These are phyloP conservation scores for Eustoma russellianum DNA, from an alignment of 257 asterid species.

Conservation along the genomic window DNA sequence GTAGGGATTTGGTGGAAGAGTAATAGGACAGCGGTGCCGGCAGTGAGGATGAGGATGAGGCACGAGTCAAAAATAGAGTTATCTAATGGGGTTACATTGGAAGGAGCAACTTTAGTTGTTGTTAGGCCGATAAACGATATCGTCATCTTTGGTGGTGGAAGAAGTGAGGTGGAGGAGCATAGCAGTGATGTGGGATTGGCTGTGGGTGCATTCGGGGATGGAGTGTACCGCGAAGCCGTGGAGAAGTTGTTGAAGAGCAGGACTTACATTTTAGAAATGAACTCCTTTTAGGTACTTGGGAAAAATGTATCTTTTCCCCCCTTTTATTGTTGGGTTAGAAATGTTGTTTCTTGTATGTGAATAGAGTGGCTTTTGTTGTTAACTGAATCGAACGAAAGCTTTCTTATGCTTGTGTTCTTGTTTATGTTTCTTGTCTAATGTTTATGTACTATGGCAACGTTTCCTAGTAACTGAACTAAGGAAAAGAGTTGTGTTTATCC, in stretches of 20 bases:
- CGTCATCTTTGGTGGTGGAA: constrained; percentile 11
- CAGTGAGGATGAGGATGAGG: constrained; percentile 55
- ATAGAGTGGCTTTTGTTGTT: too few relatives aligned
- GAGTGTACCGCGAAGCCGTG: constrained; percentile 33
- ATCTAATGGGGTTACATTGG: constrained; percentile 32
- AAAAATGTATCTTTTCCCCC: background rate
- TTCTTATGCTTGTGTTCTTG: too few relatives aligned
- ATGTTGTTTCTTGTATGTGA: too few relatives aligned
- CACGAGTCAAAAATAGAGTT: constrained; percentile 43
- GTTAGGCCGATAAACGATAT: constrained; percentile 30
- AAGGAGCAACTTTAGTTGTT: constrained; percentile 55
- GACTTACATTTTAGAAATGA: constrained; percentile 57
- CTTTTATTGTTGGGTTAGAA: background rate
- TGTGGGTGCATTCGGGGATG: constrained; percentile 42
- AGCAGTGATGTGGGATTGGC: constrained; percentile 36
- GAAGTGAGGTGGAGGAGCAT: constrained; percentile 34
- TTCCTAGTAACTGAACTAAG: too few relatives aligned
- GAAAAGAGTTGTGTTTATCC: too few relatives aligned
- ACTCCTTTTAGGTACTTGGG: constrained; percentile 30
- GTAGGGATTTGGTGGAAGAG: constrained; percentile 48
- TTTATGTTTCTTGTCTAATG: too few relatives aligned
- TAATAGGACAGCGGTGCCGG: constrained; percentile 51
- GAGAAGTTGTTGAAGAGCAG: constrained; percentile 42
- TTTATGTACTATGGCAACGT: too few relatives aligned
- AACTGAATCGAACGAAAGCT: too few relatives aligned